phyloP scores from a whole-genome alignment of 306 rosid species.

The barrel medic (Medicago truncatula) region DNA sequence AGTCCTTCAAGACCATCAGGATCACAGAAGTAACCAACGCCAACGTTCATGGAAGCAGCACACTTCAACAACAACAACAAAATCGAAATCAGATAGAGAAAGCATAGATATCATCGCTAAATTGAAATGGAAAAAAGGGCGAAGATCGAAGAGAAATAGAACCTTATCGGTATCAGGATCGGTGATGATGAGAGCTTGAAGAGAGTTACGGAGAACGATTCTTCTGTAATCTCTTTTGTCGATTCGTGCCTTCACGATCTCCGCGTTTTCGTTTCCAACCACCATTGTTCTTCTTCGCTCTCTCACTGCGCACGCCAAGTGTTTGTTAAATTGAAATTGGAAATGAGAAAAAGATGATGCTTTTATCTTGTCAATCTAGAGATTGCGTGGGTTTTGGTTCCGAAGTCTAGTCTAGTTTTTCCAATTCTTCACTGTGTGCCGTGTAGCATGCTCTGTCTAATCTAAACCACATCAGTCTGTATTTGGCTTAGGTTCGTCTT shows the following conservation, averaged over 20 bases:
- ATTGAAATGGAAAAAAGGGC: neutral
- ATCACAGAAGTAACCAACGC: constrained; percentile 85
- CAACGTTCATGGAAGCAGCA: constrained; percentile 95
- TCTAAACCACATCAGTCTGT: no score
- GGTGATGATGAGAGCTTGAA: constrained; percentile 76
- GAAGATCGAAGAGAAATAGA: neutral
- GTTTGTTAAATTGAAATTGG: neutral
- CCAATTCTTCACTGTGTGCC: neutral
- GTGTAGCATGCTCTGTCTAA: neutral
- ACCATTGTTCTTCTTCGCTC: neutral
- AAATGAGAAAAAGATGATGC: neutral
- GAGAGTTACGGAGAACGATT: constrained; percentile 75
- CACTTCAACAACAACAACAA: constrained; percentile 51
- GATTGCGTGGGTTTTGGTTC: neutral
- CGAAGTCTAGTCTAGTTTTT: no score
- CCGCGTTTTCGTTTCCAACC: constrained; percentile 47
- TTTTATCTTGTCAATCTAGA: neutral
- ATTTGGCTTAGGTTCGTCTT: no score
- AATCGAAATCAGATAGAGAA: constrained; percentile 5
- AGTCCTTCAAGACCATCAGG: constrained; percentile 94
- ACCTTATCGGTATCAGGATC: constrained; percentile 95
- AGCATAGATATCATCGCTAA: neutral
- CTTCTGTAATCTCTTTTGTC: constrained; percentile 81
- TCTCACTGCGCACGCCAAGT: neutral
- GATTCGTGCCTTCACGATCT: constrained; percentile 72